A percentile compares a stretch with the other conserved stretches of the same genome.
Evolutionary conservation across 768 basidiomycete genomes (phyloP).

Genomic region (Agaricus sinodeliciosus): DNA sequence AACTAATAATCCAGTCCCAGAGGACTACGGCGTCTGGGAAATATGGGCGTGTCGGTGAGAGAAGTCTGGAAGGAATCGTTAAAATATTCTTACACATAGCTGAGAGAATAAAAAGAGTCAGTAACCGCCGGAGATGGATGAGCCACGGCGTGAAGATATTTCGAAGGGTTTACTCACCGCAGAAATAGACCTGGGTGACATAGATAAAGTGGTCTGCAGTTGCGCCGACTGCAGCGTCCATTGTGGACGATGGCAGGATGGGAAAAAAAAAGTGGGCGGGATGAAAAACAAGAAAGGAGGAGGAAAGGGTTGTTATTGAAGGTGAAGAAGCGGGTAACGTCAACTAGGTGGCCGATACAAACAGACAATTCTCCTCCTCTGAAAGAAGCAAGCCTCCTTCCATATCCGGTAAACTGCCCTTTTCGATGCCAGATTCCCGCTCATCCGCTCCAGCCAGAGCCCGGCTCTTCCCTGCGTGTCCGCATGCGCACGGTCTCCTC

Average conservation of each 20-base stretch:
- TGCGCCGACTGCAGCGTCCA: constrained; percentile 28
- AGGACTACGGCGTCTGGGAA: constrained; percentile 67
- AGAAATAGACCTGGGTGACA: constrained; percentile 79
- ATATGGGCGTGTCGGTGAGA: constrained; percentile 21
- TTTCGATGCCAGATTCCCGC: constrained; percentile 12
- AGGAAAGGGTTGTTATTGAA: constrained; percentile 17
- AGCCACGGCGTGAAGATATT: constrained; percentile 19
- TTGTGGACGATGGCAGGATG: constrained; percentile 17
- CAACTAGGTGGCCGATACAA: constrained; percentile 20
- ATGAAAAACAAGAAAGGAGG: constrained; percentile 34
- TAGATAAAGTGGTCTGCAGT: constrained; percentile 74
- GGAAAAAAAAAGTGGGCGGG: constrained; percentile 21
- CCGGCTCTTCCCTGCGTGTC: constrained; percentile 4
- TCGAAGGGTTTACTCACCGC: constrained; percentile 49
- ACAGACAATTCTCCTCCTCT: constrained; percentile 40
- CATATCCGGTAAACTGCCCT: constrained; percentile 23
- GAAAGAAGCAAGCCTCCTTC: constrained; percentile 35
- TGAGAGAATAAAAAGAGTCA: constrained; percentile 20
- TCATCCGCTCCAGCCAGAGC: constrained; percentile 4
- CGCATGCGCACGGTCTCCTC: background rate
- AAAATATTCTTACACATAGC: constrained; percentile 58
- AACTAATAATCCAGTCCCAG: constrained; percentile 81
- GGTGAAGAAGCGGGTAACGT: constrained; percentile 24
- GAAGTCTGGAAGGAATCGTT: constrained; percentile 18
- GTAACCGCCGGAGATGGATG: constrained; percentile 13